A percentile compares a stretch with the other conserved stretches of the same genome.
Evolutionary conservation across 805 yeast genomes (phyloP).

Genomic region (Yarrowia sp.): DNA sequence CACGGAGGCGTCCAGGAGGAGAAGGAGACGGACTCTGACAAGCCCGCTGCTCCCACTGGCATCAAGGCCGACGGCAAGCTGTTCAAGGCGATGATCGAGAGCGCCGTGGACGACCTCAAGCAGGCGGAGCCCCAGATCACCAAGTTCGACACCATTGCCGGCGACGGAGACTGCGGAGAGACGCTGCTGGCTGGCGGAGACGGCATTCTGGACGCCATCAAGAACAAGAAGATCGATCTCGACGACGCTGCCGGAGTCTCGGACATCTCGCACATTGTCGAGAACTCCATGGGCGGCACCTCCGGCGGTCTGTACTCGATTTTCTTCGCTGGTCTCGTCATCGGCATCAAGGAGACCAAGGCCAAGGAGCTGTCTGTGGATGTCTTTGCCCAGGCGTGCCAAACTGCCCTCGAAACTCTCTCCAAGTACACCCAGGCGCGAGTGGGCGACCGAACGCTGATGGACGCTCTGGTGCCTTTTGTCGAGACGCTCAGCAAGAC

Average conservation of each 20-base stretch:
- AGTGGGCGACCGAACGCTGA: constrained; percentile 80
- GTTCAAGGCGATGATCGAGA: constrained; percentile 30
- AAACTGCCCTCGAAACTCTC: constrained; percentile 65
- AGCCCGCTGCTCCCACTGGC: constrained; percentile 34
- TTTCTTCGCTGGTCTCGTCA: constrained; percentile 71
- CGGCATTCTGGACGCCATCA: constrained; percentile 59
- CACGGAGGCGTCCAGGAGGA: constrained; percentile 31
- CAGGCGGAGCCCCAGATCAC: constrained; percentile 82
- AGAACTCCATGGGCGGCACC: constrained; percentile 95
- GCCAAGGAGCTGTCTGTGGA: constrained; percentile 32
- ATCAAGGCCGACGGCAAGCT: constrained; percentile 39
- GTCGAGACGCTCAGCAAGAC: constrained; percentile 57
- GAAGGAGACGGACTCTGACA: constrained; percentile 33
- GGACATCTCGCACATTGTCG: constrained; percentile 79
- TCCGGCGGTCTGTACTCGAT: constrained; percentile 93
- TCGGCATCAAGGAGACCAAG: constrained; percentile 43
- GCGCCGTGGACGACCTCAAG: constrained; percentile 41
- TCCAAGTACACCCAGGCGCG: constrained; percentile 88
- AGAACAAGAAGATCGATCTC: constrained; percentile 36
- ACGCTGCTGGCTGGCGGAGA: constrained; percentile 81
- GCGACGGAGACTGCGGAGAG: constrained; percentile 97
- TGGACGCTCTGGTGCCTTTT: constrained; percentile 88
- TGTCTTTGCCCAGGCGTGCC: constrained; percentile 36
- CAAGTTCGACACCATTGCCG: constrained; percentile 80
- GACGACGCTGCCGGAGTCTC: constrained; percentile 52